These are phyloP conservation scores for Saccharomyces hybrid DNA, from an alignment of 1,139 yeast species.

Conservation along the genomic window DNA sequence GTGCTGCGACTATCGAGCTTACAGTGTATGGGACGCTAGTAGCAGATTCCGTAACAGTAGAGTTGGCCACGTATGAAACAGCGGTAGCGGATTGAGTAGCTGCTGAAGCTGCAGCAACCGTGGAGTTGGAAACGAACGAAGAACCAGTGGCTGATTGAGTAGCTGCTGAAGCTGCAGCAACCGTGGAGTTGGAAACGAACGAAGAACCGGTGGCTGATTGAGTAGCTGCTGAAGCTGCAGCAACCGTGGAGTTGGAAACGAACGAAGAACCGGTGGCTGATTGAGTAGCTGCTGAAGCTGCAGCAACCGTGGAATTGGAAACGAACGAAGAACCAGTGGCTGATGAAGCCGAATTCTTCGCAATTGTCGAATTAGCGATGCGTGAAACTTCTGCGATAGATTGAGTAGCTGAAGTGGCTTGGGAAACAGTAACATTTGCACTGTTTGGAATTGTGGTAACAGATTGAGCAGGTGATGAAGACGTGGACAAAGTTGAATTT, in stretches of 20 bases:
- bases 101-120: neutral
- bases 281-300: neutral
- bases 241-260: slow-evolving; percentile 1
- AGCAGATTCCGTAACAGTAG: slow-evolving; percentile 1
- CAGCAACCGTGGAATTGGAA: slow-evolving; percentile 1
- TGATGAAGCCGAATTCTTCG: too few relatives aligned
- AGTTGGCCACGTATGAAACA: neutral
- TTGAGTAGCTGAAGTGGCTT: neutral
- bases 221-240: neutral
- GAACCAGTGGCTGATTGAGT: neutral
- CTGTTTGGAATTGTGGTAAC: neutral
- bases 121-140: neutral
- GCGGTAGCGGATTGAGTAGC: neutral
- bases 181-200: neutral
- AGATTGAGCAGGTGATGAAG: neutral
- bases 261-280: neutral
- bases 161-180: neutral
- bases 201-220: neutral
- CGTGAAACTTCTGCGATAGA: neutral
- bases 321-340: neutral
- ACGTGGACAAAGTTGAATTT: slow-evolving; percentile 4
- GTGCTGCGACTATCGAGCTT: too few relatives aligned
- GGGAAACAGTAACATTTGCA: neutral
- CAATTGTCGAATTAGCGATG: neutral
- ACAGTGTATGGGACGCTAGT: slow-evolving; percentile 6